These are phyloP conservation scores for Arctium minus DNA, from an alignment of 129 eudicot species.

Conservation along the genomic window DNA sequence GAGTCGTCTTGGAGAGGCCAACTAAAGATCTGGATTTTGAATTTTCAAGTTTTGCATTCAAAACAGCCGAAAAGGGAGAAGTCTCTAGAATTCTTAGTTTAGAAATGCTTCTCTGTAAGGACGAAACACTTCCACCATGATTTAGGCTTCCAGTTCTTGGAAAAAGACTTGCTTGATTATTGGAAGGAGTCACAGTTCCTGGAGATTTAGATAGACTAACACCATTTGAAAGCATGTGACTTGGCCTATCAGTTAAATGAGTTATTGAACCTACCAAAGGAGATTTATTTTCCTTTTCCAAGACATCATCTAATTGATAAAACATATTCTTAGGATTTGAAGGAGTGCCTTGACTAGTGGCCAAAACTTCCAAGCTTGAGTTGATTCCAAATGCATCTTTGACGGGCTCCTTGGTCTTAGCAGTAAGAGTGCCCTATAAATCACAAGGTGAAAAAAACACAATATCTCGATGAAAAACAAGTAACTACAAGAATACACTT, in stretches of 20 bases:
- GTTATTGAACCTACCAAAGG: slow-evolving; percentile 36
- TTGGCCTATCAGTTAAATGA: slow-evolving; percentile 29
- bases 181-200: slow-evolving; percentile 30
- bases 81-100: slow-evolving; percentile 54
- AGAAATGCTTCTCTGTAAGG: slow-evolving; percentile 70
- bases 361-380: slow-evolving; percentile 15
- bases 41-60: slow-evolving; percentile 43
- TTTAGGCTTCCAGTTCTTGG: slow-evolving; percentile 20
- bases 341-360: slow-evolving; percentile 19
- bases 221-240: slow-evolving; percentile 24
- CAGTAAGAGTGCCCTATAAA: slow-evolving; percentile 25
- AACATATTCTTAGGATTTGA: slow-evolving; percentile 11
- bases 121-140: slow-evolving; percentile 35
- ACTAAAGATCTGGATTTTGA: slow-evolving; percentile 34
- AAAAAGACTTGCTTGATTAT: slow-evolving; percentile 27
- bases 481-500: not conserved
- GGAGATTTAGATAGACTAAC: slow-evolving; percentile 31
- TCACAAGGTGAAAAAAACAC: not conserved
- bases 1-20: slow-evolving; percentile 25
- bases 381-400: slow-evolving; percentile 21
- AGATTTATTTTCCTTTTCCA: slow-evolving; percentile 37
- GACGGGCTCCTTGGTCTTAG: slow-evolving; percentile 3
- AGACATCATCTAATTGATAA: slow-evolving; percentile 15
- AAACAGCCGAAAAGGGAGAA: slow-evolving; percentile 56
- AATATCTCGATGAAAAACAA: not conserved